Evolutionary conservation across 768 basidiomycete genomes (phyloP).

Genomic region (Pulveroboletus frians): DNA sequence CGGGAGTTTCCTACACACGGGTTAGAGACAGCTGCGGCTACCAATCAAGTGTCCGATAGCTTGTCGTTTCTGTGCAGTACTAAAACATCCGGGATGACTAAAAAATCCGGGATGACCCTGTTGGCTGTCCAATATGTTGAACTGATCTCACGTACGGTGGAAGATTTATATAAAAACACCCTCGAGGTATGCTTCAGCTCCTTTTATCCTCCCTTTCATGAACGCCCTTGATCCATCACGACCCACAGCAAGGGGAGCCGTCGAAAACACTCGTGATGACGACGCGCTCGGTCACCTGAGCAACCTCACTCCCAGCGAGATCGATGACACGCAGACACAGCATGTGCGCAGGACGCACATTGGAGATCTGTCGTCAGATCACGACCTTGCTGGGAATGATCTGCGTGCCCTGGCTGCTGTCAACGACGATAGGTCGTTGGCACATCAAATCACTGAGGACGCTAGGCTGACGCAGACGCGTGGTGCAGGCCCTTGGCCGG

Average conservation of each 20-base stretch:
- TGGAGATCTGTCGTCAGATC: slow-evolving; percentile 17
- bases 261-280: slow-evolving; percentile 22
- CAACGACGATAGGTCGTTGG: slow-evolving; percentile 21
- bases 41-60: too few relatives aligned
- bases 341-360: slow-evolving; percentile 1
- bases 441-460: slow-evolving; percentile 16
- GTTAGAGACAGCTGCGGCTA: too few relatives aligned
- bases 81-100: too few relatives aligned
- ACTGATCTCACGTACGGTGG: slow-evolving; percentile 1
- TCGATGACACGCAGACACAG: slow-evolving; percentile 15
- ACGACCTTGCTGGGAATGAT: slow-evolving; percentile 21
- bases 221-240: slow-evolving; percentile 24
- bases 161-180: neutral
- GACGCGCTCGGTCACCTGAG: slow-evolving; percentile 18
- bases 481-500: neutral
- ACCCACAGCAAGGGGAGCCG: slow-evolving; percentile 2
- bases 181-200: neutral
- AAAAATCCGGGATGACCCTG: too few relatives aligned
- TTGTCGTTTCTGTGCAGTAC: too few relatives aligned
- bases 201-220: slow-evolving; percentile 19
- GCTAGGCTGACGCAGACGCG: neutral
- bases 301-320: slow-evolving; percentile 18
- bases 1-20: too few relatives aligned
- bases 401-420: slow-evolving; percentile 13
- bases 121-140: too few relatives aligned